A percentile compares a stretch with the other conserved stretches of the same genome.
These are phyloP conservation scores for Medakamo hakoo DNA, from an alignment of 139 green algal species.

Conservation along the genomic window DNA sequence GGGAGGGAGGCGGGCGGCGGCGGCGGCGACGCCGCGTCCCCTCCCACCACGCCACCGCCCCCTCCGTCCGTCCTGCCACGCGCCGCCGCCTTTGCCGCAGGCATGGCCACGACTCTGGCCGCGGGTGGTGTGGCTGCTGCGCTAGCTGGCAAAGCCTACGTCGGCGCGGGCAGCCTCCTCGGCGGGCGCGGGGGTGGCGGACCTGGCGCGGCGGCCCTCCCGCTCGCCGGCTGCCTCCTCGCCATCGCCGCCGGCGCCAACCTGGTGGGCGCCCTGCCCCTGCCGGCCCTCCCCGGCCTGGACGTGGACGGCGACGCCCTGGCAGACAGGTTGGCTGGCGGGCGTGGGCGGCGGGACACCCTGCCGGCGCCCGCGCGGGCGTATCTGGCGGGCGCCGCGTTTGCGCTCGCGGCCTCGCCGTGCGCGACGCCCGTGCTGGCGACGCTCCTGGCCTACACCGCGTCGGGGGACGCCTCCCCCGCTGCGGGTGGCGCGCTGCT, in stretches of 20 bases:
- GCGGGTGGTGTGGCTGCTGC: conserved; percentile 54
- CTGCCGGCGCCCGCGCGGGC: conserved; percentile 40
- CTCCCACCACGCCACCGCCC: conserved; percentile 1
- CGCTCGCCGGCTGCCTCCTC: conserved; percentile 35
- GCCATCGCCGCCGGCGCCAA: conserved; percentile 89
- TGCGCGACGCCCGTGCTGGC: conserved; percentile 91
- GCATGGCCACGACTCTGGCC: conserved; percentile 77
- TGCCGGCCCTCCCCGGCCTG: conserved; percentile 60
- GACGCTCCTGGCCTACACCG: conserved; percentile 82
- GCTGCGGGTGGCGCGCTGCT: conserved; percentile 59
- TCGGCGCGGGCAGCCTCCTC: conserved; percentile 62
- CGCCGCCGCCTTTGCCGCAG: conserved; percentile 53
- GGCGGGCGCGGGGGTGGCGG: conserved; percentile 25
- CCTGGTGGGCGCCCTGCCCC: conserved; percentile 68
- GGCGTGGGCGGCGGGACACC: too few species aligned
- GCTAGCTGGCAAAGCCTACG: too few species aligned
- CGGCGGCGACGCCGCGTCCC: background rate
- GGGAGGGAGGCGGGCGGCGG: conserved; percentile 52
- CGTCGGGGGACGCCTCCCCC: conserved; percentile 24
- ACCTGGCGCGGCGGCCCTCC: conserved; percentile 9
- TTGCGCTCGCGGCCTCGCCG: conserved; percentile 88
- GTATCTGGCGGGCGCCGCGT: conserved; percentile 60
- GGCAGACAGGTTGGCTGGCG: too few species aligned
- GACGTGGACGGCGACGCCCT: conserved; percentile 54
- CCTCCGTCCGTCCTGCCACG: conserved; percentile 6